phyloP scores from a whole-genome alignment of 2,329 filamentous ascomycete genomes.

The Ramularia collo-cygni region DNA sequence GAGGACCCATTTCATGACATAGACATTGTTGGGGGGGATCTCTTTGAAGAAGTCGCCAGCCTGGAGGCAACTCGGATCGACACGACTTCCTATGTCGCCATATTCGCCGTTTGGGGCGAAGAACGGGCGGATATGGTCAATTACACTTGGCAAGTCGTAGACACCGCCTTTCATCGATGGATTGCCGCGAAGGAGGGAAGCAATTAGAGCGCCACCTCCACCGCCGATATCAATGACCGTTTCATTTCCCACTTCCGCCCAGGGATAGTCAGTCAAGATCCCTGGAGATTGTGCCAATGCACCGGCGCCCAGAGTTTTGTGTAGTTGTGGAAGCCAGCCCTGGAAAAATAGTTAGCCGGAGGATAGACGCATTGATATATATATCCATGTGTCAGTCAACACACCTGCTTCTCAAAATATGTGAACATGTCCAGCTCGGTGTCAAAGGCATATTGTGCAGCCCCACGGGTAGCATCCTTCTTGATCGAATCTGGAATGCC shows the following conservation, averaged over 20 bases:
- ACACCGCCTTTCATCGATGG: background rate
- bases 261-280: background rate
- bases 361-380: too few relatives aligned
- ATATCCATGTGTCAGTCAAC: too few relatives aligned
- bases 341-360: too few relatives aligned
- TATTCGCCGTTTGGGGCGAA: background rate
- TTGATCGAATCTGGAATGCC: too few relatives aligned
- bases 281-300: background rate
- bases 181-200: background rate
- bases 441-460: too few relatives aligned
- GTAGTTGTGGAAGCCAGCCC: background rate
- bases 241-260: background rate
- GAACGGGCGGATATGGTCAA: background rate
- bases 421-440: background rate
- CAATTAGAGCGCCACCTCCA: background rate
- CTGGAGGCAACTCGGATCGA: background rate
- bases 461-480: too few relatives aligned
- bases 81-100: background rate
- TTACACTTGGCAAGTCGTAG: background rate
- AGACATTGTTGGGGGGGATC: background rate
- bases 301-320: background rate
- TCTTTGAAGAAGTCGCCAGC: background rate
- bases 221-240: background rate
- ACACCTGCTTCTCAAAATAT: background rate
- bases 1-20: conserved; percentile 1